Conservation (phyloP, 78 protist genomes). For the Monocercomonoides exilis region DNA sequence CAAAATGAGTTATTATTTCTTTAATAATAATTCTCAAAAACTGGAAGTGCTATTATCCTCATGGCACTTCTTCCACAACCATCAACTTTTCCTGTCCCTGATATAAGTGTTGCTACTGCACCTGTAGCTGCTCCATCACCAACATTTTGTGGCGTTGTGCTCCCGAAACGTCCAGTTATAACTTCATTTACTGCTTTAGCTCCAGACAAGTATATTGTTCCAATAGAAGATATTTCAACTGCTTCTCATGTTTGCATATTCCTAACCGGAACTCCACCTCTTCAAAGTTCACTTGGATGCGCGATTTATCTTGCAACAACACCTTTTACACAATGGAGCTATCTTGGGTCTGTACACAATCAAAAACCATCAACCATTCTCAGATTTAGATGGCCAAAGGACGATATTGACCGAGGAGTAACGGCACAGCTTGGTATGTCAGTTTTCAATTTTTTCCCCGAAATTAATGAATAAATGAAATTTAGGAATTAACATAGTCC, state of each 20-base stretch:
- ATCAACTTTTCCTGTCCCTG: too few species aligned
- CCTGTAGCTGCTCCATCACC: too few species aligned
- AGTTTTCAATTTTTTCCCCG: background rate
- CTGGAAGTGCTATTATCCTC: too few species aligned
- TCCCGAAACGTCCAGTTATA: background rate
- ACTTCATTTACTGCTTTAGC: background rate
- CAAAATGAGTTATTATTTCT: too few species aligned
- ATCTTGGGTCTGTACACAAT: background rate
- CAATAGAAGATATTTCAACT: background rate
- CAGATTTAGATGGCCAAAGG: background rate
- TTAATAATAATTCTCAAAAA: too few species aligned
- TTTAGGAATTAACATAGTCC: too few species aligned
- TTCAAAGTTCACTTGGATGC: background rate
- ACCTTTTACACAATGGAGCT: background rate
- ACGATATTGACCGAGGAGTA: background rate
- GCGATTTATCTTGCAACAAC: background rate
- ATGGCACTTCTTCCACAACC: too few species aligned
- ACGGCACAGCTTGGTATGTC: background rate
- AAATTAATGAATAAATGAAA: too few species aligned
- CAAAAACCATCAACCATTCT: background rate
- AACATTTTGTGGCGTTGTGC: background rate
- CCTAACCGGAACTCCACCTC: background rate
- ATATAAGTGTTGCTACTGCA: too few species aligned
- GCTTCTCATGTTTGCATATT: background rate
- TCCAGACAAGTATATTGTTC: background rate